Percentiles rank a stretch among this genome's conserved stretches.
These are phyloP conservation scores for Leptographium procerum DNA, from an alignment of 2,329 filamentous ascomycete species.

Conservation along the genomic window DNA sequence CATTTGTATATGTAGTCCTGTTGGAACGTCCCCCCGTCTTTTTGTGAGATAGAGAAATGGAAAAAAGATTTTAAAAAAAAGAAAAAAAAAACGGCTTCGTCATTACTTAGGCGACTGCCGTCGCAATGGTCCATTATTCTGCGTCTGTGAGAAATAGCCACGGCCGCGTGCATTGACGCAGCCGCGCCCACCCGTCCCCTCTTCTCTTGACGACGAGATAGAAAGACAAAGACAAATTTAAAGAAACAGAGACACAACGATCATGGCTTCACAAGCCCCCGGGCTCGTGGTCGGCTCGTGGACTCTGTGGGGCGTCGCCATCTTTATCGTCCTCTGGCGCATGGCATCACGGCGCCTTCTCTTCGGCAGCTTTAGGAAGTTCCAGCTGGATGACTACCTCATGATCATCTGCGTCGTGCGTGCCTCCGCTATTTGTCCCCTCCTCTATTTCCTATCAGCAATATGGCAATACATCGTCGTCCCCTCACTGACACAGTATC, in stretches of 20 bases:
- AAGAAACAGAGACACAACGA: too few relatives aligned
- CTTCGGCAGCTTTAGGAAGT: slow-evolving; percentile 31
- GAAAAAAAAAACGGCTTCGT: not conserved
- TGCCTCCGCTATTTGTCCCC: slow-evolving; percentile 1
- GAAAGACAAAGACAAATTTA: too few relatives aligned
- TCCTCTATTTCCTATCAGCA: not conserved
- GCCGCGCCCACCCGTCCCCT: not conserved
- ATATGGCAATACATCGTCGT: too few relatives aligned
- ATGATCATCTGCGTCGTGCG: slow-evolving; percentile 38
- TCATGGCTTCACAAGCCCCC: not conserved
- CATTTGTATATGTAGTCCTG: not conserved
- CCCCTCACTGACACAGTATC: not conserved
- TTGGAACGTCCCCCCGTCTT: too few relatives aligned
- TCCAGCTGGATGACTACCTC: slow-evolving; percentile 46
- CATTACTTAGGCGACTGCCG: not conserved
- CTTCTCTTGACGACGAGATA: too few relatives aligned
- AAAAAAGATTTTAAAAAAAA: too few relatives aligned
- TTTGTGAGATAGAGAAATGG: too few relatives aligned
- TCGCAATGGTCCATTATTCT: not conserved
- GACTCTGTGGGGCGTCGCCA: slow-evolving; percentile 13
- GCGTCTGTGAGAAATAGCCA: not conserved
- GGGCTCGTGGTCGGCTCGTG: slow-evolving; percentile 10
- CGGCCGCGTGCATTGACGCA: not conserved
- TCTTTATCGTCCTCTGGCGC: slow-evolving; percentile 10
- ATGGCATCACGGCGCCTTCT: slow-evolving; percentile 20